Percentiles rank a stretch among this genome's conserved stretches.
Conservation (phyloP, 179 eudicot genomes). For the Spinacia oleracea region DNA sequence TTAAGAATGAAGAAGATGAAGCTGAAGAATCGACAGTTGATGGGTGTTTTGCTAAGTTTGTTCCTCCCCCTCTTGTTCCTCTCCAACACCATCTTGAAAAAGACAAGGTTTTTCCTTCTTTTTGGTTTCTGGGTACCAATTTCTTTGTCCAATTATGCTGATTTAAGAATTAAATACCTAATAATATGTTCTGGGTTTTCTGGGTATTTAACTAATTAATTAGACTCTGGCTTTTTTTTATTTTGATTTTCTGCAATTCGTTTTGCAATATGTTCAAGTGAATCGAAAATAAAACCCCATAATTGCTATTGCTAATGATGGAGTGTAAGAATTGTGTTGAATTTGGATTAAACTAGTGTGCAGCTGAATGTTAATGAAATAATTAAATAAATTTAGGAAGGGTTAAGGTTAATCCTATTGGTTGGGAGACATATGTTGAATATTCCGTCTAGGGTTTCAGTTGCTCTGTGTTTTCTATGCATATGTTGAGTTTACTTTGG, state of each 20-base stretch:
- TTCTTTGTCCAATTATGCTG: neutral
- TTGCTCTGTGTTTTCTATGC: neutral
- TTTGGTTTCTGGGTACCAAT: neutral
- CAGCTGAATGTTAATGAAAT: too few relatives aligned
- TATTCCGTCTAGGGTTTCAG: neutral
- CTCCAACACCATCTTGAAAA: constrained; percentile 61
- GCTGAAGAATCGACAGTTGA: constrained; percentile 6
- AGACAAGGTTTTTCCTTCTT: constrained; percentile 47
- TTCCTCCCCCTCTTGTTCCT: constrained; percentile 68
- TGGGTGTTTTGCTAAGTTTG: constrained; percentile 39
- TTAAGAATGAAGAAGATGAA: neutral
- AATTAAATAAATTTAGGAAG: neutral
- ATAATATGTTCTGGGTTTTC: neutral
- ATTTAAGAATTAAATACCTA: neutral
- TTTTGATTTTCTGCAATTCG: neutral
- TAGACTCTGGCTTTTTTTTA: neutral
- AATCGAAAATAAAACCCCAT: neutral
- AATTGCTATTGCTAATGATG: neutral
- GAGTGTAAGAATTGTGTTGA: neutral
- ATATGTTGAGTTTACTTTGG: too few relatives aligned
- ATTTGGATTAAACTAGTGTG: neutral
- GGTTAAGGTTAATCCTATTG: neutral
- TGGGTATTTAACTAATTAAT: neutral
- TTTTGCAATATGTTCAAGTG: neutral
- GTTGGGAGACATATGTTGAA: neutral